Conservation (phyloP, 352 stramenopile genomes). For the Phytopythium mirpurense region DNA sequence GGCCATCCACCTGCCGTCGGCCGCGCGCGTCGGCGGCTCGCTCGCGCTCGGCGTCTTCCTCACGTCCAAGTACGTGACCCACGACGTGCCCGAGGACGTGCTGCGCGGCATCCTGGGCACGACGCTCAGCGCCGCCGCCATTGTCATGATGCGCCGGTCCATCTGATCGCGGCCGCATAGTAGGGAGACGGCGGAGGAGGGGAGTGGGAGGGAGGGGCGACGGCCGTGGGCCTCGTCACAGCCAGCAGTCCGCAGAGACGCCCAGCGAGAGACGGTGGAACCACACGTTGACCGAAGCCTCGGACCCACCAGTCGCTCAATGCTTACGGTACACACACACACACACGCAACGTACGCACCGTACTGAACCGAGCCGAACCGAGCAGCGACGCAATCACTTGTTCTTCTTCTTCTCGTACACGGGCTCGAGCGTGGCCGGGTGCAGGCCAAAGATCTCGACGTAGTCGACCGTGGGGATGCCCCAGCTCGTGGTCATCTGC, state of each 20-base stretch:
- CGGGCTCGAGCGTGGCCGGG: constrained; percentile 41
- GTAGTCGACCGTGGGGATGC: constrained; percentile 76
- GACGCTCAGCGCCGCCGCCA: constrained; percentile 58
- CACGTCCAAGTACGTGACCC: constrained; percentile 83
- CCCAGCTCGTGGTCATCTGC: constrained; percentile 80
- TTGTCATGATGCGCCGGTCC: constrained; percentile 77
- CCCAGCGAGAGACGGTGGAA: no score
- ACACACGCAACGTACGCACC: no score
- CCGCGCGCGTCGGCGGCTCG: constrained; percentile 54
- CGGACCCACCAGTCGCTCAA: no score
- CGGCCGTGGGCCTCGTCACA: no score
- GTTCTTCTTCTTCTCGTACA: constrained; percentile 85
- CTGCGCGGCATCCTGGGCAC: constrained; percentile 67
- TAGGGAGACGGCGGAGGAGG: no score
- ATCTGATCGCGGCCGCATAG: constrained; percentile 15
- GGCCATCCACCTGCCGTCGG: constrained; percentile 73
- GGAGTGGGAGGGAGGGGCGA: no score
- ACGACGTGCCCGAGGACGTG: constrained; percentile 67
- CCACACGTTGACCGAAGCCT: no score
- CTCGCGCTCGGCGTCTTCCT: constrained; percentile 59
- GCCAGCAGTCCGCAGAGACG: no score
- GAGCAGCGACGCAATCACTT: constrained; percentile 29
- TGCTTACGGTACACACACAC: no score
- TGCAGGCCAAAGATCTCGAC: constrained; percentile 80
- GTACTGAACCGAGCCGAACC: no score